Evolutionary conservation across 2,329 filamentous ascomycete genomes (phyloP), one percentile per base, ranked within the genome.

Genomic region (Zasmidium cellare): DNA sequence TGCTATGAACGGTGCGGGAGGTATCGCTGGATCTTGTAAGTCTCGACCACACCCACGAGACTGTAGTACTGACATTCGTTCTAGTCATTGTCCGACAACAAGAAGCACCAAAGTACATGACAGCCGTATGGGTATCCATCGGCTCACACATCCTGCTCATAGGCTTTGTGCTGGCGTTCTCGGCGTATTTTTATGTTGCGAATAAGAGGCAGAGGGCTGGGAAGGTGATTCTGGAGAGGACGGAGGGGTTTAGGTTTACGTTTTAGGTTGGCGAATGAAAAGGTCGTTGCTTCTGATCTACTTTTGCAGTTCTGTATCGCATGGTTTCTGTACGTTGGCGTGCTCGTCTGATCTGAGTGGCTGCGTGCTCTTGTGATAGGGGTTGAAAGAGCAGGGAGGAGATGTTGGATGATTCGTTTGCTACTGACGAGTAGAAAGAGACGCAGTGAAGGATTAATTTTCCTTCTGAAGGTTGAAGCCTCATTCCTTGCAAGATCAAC

Each of bases 61-160:
- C 16, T 41, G 35, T 41, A 14, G 3, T 14, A 5, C 35, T 41
- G 16, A 41, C 16, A 14, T 41, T 9, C 35, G 16, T 3, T 28
- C 25, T 18, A 41, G 35, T 84, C 67, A 87, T 89, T 62, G 84
- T 89, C 2, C 76, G 82, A 23, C 77, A 81, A 59, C 71, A 77
- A 9, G 86, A 89, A 68, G 85, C 84, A 2, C 87, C 87, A 6
- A 72, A 77, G 56, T 89, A 89, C 70, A 70, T 78, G 57, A 89
- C 86, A 1, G 87, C 87, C 1, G 81, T 89, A 14, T 89, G 85
- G 85, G 79, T 88, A 14, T 86, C 83, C 12, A 86, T 89, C 57
- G 85, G 82, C 58, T 77, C 65, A 24, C 69, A 71, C 55, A 44
- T 68, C 9, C 38, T 69, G 57, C 66, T 73, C 25, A 62, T 70